Percentiles rank a stretch among this genome's conserved stretches.
Evolutionary conservation across 805 yeast genomes (phyloP).

Genomic region (Cyberlindnera maclurae): DNA sequence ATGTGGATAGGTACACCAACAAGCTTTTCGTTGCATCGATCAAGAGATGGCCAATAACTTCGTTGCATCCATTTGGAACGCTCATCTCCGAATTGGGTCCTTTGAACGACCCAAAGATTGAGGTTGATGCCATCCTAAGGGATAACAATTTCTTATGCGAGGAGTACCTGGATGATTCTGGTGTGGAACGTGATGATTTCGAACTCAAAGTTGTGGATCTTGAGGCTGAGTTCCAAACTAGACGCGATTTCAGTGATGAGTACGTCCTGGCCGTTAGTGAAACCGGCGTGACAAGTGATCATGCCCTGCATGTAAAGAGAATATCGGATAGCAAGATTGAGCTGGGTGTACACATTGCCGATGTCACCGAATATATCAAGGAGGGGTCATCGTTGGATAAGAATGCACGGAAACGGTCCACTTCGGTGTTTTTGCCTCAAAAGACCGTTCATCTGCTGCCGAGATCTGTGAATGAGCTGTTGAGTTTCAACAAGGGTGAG

Average conservation of each 20-base stretch:
- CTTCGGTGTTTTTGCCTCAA: slow-evolving; percentile 85
- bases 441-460: slow-evolving; percentile 63
- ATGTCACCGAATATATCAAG: slow-evolving; percentile 63
- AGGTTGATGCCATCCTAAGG: slow-evolving; percentile 81
- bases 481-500: slow-evolving; percentile 56
- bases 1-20: slow-evolving; percentile 75
- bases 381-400: slow-evolving; percentile 77
- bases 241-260: slow-evolving; percentile 52
- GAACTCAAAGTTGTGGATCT: slow-evolving; percentile 27
- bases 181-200: slow-evolving; percentile 23
- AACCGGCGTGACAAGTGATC: slow-evolving; percentile 55
- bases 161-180: slow-evolving; percentile 52
- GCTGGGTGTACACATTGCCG: slow-evolving; percentile 81
- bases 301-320: slow-evolving; percentile 74
- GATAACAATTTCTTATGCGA: slow-evolving; percentile 80
- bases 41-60: slow-evolving; percentile 98
- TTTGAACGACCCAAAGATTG: slow-evolving; percentile 68
- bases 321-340: slow-evolving; percentile 56
- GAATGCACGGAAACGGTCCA: slow-evolving; percentile 83
- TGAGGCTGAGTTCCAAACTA: slow-evolving; percentile 25
- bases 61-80: slow-evolving; percentile 96
- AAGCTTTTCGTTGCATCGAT: slow-evolving; percentile 89
- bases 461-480: slow-evolving; percentile 45
- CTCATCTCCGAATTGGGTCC: slow-evolving; percentile 80
- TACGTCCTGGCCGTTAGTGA: slow-evolving; percentile 60